Conservation (phyloP, 805 yeast genomes). For the Ogataea populi-albae region DNA sequence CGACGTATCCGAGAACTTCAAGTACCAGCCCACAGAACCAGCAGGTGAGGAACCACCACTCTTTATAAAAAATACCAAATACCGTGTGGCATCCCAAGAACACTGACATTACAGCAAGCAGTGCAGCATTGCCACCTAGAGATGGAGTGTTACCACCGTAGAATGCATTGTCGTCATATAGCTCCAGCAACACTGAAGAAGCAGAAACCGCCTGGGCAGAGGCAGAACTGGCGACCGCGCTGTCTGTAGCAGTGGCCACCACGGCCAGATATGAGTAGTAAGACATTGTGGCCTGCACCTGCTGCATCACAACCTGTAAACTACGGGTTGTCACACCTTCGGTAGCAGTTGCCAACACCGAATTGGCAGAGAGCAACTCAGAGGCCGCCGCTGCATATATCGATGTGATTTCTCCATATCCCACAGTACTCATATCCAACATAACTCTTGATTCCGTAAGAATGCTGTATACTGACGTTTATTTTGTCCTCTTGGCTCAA, state of each 20-base stretch:
- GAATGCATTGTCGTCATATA: conserved; percentile 17
- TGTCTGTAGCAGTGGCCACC: conserved; percentile 26
- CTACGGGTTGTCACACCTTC: conserved; percentile 5
- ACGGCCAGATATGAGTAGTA: conserved; percentile 24
- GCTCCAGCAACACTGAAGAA: conserved; percentile 16
- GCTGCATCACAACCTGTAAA: conserved; percentile 7
- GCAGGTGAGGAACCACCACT: conserved; percentile 66
- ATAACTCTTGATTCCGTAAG: too few relatives aligned
- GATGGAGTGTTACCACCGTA: conserved; percentile 49
- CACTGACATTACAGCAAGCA: conserved; percentile 53
- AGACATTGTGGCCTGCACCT: conserved; percentile 28
- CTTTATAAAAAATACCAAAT: conserved; percentile 45
- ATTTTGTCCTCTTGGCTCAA: too few relatives aligned
- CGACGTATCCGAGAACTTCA: conserved; percentile 68
- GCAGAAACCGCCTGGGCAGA: conserved; percentile 23
- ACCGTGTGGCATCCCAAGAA: conserved; percentile 42
- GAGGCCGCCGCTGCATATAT: conserved; percentile 14
- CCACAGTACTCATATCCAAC: conserved; percentile 2
- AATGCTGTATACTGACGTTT: too few relatives aligned
- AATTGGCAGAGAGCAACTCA: conserved; percentile 10
- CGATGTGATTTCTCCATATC: conserved; percentile 7
- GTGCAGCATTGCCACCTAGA: conserved; percentile 56
- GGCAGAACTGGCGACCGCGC: conserved; percentile 9
- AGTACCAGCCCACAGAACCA: conserved; percentile 55
- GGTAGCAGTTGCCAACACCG: conserved; percentile 17